phyloP scores from a whole-genome alignment of 257 asterid species.

The Lycium barbarum region DNA sequence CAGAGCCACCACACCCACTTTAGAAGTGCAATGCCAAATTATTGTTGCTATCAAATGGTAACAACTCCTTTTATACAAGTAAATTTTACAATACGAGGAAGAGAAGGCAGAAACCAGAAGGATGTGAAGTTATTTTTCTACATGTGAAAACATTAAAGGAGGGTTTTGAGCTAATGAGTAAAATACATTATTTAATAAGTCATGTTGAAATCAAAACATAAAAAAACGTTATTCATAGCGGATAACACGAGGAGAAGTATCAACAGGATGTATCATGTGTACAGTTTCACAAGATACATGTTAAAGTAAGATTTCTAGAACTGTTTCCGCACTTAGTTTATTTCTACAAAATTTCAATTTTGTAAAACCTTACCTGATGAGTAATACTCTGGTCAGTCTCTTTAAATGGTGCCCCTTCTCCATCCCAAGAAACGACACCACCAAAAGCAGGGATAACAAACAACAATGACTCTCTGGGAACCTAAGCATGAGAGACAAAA shows the following conservation, averaged over 20 bases:
- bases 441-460: slow-evolving; percentile 93
- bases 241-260: neutral
- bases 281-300: slow-evolving; percentile 16
- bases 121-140: neutral
- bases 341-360: neutral
- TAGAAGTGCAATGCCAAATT: neutral
- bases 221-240: neutral
- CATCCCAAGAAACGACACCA: slow-evolving; percentile 98
- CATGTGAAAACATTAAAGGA: neutral
- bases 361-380: slow-evolving; percentile 69
- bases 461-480: slow-evolving; percentile 91
- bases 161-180: neutral
- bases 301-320: neutral
- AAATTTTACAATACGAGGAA: slow-evolving; percentile 15
- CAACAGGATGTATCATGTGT: neutral
- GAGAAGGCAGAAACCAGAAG: neutral
- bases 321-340: neutral
- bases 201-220: neutral
- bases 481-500: slow-evolving; percentile 51
- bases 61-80: neutral
- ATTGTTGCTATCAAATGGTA: neutral
- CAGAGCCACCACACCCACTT: neutral
- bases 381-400: slow-evolving; percentile 88
- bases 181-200: neutral
- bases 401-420: slow-evolving; percentile 87